A percentile compares a stretch with the other conserved stretches of the same genome.
Evolutionary conservation across 78 protist genomes (phyloP).

Genomic region (Bigelowiella natans): DNA sequence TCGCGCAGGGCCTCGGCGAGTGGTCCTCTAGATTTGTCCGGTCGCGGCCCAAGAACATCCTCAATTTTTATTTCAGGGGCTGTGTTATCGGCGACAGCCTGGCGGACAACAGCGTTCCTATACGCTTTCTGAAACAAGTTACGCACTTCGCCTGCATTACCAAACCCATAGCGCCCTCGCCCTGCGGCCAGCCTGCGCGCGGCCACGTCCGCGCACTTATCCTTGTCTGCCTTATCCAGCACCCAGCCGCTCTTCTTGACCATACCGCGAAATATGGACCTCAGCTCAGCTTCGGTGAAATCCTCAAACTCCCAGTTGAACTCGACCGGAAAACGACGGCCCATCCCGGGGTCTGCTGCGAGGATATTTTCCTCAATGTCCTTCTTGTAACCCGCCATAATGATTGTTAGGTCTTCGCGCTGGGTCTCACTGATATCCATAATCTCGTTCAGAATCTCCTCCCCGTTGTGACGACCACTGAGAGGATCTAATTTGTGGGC

Average conservation of each 20-base stretch:
- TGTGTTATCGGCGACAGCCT: too few relatives aligned
- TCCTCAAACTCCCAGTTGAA: constrained; percentile 9
- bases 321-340: constrained; percentile 28
- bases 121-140: not conserved
- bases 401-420: constrained; percentile 31
- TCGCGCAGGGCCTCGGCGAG: not conserved
- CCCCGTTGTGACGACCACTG: constrained; percentile 24
- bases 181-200: not conserved
- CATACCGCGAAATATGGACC: not conserved
- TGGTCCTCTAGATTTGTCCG: too few relatives aligned
- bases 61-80: too few relatives aligned
- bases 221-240: not conserved
- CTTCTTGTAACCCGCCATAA: constrained; percentile 26
- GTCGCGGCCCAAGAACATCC: not conserved
- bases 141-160: constrained; percentile 21
- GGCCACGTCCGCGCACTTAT: not conserved
- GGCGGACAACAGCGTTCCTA: too few relatives aligned
- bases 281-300: constrained; percentile 1
- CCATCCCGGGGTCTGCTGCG: constrained; percentile 27
- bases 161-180: not conserved
- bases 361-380: constrained; percentile 20
- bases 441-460: too few relatives aligned
- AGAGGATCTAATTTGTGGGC: constrained; percentile 24
- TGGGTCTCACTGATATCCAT: too few relatives aligned
- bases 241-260: not conserved